Conservation (phyloP, 495 filamentous ascomycete genomes). For the Annulohypoxylon maeteangense region DNA sequence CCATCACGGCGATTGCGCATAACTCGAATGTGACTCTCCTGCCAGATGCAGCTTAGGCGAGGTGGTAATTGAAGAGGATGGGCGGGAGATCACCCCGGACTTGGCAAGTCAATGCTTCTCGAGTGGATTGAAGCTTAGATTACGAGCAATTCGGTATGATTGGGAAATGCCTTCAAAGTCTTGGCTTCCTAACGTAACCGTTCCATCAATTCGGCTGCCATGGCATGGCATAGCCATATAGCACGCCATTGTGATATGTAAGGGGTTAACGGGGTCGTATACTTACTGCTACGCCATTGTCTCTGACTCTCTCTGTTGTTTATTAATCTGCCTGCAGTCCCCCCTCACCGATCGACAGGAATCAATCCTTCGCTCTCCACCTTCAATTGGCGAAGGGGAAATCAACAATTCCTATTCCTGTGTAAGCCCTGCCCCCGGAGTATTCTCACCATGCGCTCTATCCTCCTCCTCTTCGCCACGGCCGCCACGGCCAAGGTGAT, state of each 20-base stretch:
- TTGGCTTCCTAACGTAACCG: conserved; percentile 21
- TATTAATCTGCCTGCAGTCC: conserved; percentile 36
- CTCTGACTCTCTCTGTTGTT: no score
- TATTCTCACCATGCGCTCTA: conserved; percentile 42
- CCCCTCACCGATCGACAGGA: conserved; percentile 22
- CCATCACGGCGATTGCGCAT: conserved; percentile 24
- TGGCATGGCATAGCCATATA: not conserved
- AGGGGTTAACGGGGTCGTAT: conserved; percentile 22
- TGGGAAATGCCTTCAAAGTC: conserved; percentile 17
- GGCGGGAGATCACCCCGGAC: conserved; percentile 46
- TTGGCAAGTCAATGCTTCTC: conserved; percentile 37
- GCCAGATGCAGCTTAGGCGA: conserved; percentile 30
- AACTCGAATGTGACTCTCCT: conserved; percentile 38
- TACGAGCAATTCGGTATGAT: conserved; percentile 23
- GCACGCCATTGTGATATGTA: conserved; percentile 42
- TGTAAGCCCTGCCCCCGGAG: conserved; percentile 10
- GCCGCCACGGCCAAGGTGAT: conserved; percentile 61
- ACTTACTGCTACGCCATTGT: conserved; percentile 19
- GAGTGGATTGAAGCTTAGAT: conserved; percentile 34
- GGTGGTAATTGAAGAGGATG: conserved; percentile 39
- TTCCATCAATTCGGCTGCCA: conserved; percentile 18
- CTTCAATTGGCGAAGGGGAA: conserved; percentile 27
- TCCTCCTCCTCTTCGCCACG: conserved; percentile 48
- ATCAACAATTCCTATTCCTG: not conserved
- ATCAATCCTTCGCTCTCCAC: conserved; percentile 25